phyloP scores from a whole-genome alignment of 2,329 filamentous ascomycete species.

The Beauveria australis region DNA sequence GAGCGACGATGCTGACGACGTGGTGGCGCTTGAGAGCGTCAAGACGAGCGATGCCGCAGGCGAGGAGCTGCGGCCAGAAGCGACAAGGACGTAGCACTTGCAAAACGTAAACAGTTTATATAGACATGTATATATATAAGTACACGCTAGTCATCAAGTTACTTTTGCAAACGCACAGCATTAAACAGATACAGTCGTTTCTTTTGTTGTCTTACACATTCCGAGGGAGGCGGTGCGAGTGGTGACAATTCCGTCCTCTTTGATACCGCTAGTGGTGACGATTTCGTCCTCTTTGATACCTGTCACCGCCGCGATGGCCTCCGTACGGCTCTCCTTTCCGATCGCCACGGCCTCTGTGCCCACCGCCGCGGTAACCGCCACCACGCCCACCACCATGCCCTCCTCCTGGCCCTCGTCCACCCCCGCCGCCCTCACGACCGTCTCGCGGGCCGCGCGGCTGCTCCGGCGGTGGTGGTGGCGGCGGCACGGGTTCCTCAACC shows the following conservation, averaged over 20 bases:
- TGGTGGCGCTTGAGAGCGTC: slow-evolving; percentile 23
- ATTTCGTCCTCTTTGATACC: slow-evolving; percentile 25
- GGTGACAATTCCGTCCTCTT: slow-evolving; percentile 12
- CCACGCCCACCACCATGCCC: slow-evolving; percentile 16
- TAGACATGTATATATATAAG: neutral
- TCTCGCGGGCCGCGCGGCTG: slow-evolving; percentile 7
- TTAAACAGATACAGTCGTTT: neutral
- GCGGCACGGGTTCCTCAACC: slow-evolving; percentile 54
- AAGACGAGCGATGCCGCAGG: slow-evolving; percentile 29
- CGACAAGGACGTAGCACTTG: neutral
- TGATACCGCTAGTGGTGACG: slow-evolving; percentile 26
- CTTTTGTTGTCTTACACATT: neutral
- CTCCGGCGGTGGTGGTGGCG: slow-evolving; percentile 22
- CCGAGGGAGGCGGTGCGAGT: neutral
- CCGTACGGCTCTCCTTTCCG: slow-evolving; percentile 27
- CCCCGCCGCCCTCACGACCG: slow-evolving; percentile 13
- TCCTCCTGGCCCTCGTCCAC: slow-evolving; percentile 10
- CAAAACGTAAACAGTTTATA: neutral
- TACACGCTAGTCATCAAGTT: neutral
- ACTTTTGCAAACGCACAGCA: neutral
- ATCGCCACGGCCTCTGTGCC: slow-evolving; percentile 22
- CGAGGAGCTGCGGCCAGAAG: slow-evolving; percentile 21
- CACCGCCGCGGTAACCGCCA: slow-evolving; percentile 5
- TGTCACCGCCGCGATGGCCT: slow-evolving; percentile 26
- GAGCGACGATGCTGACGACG: slow-evolving; percentile 10